Evolutionary conservation across 1,284 basidiomycete genomes (phyloP).

Genomic region (Sanguinoderma infundibulare): DNA sequence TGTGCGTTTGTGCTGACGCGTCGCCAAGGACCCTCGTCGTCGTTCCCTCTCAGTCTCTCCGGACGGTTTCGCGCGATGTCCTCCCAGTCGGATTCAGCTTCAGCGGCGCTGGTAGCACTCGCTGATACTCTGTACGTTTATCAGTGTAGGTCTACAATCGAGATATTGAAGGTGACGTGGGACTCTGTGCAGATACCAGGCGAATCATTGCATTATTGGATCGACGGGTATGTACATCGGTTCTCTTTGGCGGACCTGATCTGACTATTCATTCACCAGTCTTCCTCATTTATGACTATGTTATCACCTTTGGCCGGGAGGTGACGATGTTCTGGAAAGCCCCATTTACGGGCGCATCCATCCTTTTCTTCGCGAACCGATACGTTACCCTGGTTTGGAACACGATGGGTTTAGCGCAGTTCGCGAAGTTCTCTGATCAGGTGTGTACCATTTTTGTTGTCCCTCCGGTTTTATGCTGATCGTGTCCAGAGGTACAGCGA

Average conservation of each 20-base stretch:
- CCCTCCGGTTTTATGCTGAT: background rate
- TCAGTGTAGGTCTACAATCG: too few species aligned
- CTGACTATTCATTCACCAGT: background rate
- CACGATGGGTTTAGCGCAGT: background rate
- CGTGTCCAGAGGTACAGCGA: background rate
- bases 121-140: too few species aligned
- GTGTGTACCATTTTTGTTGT: background rate
- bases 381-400: conserved; percentile 7
- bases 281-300: conserved; percentile 14
- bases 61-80: too few species aligned
- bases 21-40: too few species aligned
- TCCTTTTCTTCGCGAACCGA: conserved; percentile 14
- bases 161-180: background rate
- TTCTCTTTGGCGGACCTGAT: background rate
- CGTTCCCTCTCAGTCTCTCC: too few species aligned
- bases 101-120: too few species aligned
- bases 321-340: conserved; percentile 15
- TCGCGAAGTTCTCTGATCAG: background rate
- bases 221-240: background rate
- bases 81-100: too few species aligned
- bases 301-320: conserved; percentile 16
- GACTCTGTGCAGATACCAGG: background rate
- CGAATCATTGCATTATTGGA: background rate
- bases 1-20: too few species aligned
- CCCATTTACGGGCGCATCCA: background rate